Evolutionary conservation across 75 land plant genomes (phyloP), one percentile per base, ranked within the genome.

Genomic region (Gnetum montanum): DNA sequence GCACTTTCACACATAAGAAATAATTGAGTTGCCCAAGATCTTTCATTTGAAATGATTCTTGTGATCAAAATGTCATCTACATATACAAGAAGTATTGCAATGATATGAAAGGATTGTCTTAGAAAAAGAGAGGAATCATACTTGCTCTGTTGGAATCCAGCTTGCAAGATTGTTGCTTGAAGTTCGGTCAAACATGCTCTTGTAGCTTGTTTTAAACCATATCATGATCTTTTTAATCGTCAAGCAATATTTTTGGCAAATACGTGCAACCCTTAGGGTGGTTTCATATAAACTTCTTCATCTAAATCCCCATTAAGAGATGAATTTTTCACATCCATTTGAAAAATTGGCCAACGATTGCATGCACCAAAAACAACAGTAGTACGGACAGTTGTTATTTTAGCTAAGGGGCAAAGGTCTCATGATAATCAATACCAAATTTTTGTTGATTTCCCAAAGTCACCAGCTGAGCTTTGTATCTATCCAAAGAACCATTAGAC

Each of bases 1-100:
- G 27, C 45, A 65, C 67, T 34, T 65, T 49, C 36, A 65, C 31
- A 1, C 67, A 58, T 16, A 65, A 57, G 11, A 59, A 67, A 38
- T 67, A 60, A 1, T 12, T 4, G 11, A 59, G 50, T 12, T 12
- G 37, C 3, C 60, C 60, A 35, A 65, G 68, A 1, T 57, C 59
- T 46, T 57, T 56, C 51, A 65, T 65, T 4, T 33, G 49, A 45
- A 57, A 65, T 12, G 65, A 38, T 6, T 4, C 8, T 46, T 23
- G 33, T 52, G 13, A 26, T 49, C 1, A 52, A 25, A 38, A 53
- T 63, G 26, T 52, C 57, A 52, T 51, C 65, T 2, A 54, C 57
- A 54, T 30, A 54, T 22, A 54, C 57, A 16, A 33, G 29, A 19
- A 62, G 4, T 12, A 52, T 36, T 6, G 38, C 56, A 4, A 52